These are phyloP conservation scores for Pisolithus marmoratus DNA, from an alignment of 768 basidiomycete genomes.

Conservation along the genomic window DNA sequence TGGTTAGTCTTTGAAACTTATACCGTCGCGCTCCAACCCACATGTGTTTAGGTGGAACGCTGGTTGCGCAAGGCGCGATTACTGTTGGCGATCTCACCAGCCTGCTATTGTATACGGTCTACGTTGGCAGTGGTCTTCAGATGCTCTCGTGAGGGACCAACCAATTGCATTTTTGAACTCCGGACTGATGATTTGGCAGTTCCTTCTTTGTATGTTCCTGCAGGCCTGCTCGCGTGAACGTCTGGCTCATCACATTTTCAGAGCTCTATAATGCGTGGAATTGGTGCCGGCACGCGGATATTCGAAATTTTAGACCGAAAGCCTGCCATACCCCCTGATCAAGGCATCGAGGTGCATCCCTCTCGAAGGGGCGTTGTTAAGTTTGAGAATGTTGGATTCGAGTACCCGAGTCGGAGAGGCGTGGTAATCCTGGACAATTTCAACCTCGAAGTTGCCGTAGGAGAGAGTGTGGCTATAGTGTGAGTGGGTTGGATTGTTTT, in stretches of 20 bases:
- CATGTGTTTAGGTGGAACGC: slow-evolving; percentile 62
- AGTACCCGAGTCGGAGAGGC: slow-evolving; percentile 83
- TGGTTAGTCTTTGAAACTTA: slow-evolving; percentile 41
- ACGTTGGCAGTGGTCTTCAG: slow-evolving; percentile 75
- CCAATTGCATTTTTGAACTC: neutral
- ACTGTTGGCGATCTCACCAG: slow-evolving; percentile 90
- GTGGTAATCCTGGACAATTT: slow-evolving; percentile 80
- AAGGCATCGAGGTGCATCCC: slow-evolving; percentile 52
- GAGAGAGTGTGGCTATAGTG: slow-evolving; percentile 90
- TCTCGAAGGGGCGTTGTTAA: slow-evolving; percentile 62
- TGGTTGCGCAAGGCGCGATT: slow-evolving; percentile 84
- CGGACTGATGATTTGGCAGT: slow-evolving; percentile 15
- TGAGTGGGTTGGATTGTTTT: slow-evolving; percentile 41
- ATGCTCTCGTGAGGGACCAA: slow-evolving; percentile 60
- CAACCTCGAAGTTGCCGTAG: slow-evolving; percentile 72
- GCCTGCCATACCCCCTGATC: slow-evolving; percentile 63
- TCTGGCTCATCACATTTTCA: slow-evolving; percentile 20
- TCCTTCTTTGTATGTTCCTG: slow-evolving; percentile 33
- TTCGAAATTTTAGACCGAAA: slow-evolving; percentile 86
- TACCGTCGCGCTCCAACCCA: neutral
- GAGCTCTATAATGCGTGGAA: slow-evolving; percentile 94
- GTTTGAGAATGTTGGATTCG: slow-evolving; percentile 82
- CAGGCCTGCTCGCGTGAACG: neutral
- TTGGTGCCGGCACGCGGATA: slow-evolving; percentile 90
- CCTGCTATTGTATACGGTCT: slow-evolving; percentile 85